These are phyloP conservation scores for Quercus dentata DNA, from an alignment of 306 rosid species.

Conservation along the genomic window DNA sequence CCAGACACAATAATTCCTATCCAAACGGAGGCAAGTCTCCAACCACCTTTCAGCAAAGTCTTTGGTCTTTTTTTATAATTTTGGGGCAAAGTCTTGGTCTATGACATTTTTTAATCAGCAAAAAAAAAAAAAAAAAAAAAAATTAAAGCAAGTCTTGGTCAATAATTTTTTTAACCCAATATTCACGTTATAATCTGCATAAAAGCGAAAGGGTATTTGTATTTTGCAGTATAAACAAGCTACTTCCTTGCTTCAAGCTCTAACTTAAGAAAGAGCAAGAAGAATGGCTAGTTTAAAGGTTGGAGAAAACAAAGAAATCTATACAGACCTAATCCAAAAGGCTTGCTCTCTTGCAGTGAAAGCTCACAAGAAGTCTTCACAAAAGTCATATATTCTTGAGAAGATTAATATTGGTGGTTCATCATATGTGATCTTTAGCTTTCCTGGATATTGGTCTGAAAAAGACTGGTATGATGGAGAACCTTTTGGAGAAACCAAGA, in stretches of 20 bases:
- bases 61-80: too few species aligned
- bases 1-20: too few species aligned
- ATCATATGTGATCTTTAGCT: slow-evolving; percentile 34
- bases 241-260: neutral
- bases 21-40: too few species aligned
- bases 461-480: slow-evolving; percentile 32
- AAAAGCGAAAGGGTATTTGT: neutral
- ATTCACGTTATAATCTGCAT: too few species aligned
- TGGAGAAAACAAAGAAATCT: slow-evolving; percentile 30
- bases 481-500: slow-evolving; percentile 43
- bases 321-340: slow-evolving; percentile 36
- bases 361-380: slow-evolving; percentile 25
- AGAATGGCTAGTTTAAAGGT: slow-evolving; percentile 35
- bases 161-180: too few species aligned
- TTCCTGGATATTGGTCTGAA: slow-evolving; percentile 45
- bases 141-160: too few species aligned
- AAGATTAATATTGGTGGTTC: neutral
- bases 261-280: neutral
- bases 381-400: slow-evolving; percentile 22
- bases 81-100: too few species aligned
- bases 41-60: too few species aligned
- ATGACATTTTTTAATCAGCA: too few species aligned
- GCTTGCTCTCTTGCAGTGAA: slow-evolving; percentile 36
- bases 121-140: too few species aligned
- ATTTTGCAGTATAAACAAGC: neutral